A percentile compares a stretch with the other conserved stretches of the same genome.
phyloP scores from a whole-genome alignment of 2,329 filamentous ascomycete species.

The Pseudogymnoascus verrucosus region DNA sequence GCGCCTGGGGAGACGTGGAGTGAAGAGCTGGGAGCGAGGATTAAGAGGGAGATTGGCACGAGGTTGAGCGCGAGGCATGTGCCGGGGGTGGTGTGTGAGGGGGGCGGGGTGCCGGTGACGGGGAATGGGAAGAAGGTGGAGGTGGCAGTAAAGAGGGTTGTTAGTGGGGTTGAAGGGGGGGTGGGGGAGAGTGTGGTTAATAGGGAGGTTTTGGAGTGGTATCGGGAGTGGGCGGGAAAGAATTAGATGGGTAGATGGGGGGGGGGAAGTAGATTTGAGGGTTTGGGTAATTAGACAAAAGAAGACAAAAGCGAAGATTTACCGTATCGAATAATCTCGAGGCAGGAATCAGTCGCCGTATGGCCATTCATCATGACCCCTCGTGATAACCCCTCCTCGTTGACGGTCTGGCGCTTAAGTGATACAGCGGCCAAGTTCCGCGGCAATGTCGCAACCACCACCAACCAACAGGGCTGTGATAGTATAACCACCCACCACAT shows the following conservation, averaged over 20 bases:
- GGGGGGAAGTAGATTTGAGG: not conserved
- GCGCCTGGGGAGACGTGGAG: constrained; percentile 39
- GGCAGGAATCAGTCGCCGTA: not conserved
- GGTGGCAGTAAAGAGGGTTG: constrained; percentile 90
- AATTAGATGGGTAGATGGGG: constrained; percentile 28
- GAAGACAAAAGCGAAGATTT: not conserved
- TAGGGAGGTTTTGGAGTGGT: constrained; percentile 81
- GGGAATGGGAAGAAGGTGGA: constrained; percentile 97
- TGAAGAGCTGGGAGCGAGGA: constrained; percentile 49
- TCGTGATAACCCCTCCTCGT: not conserved
- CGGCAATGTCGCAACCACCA: not conserved
- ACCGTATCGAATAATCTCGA: not conserved
- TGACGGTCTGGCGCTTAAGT: not conserved
- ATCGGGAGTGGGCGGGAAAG: constrained; percentile 63
- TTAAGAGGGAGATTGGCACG: constrained; percentile 61
- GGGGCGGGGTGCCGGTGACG: constrained; percentile 74
- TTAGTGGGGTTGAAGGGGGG: constrained; percentile 79
- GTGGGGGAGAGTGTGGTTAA: constrained; percentile 93
- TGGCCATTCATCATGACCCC: not conserved
- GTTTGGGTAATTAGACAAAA: not conserved
- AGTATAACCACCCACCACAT: not conserved
- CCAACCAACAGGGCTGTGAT: not conserved
- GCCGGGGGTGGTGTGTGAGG: constrained; percentile 72
- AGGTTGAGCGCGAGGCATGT: constrained; percentile 88
- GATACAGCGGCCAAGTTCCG: not conserved